Evolutionary conservation across 768 basidiomycete species (phyloP).

Genomic region (Boletus subcaerulescens): DNA sequence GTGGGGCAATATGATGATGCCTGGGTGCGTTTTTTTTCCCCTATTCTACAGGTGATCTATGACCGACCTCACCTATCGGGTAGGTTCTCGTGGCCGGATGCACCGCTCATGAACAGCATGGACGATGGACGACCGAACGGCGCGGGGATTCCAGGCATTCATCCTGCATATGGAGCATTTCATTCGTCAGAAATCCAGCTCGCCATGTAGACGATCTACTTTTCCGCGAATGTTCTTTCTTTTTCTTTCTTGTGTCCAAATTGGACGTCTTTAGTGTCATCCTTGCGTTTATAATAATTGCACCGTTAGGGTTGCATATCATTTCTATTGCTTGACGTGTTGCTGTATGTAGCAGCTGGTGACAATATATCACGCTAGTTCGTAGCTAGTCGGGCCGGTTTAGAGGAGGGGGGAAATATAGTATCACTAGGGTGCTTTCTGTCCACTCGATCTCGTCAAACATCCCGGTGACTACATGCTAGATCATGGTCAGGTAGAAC

Average conservation of each 20-base stretch:
- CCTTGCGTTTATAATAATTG: neutral
- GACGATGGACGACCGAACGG: conserved; percentile 11
- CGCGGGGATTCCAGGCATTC: conserved; percentile 16
- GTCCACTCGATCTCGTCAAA: too few relatives aligned
- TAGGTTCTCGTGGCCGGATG: conserved; percentile 35
- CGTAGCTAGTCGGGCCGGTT: too few relatives aligned
- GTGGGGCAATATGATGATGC: conserved; percentile 86
- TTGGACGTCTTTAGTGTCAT: neutral
- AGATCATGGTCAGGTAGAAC: neutral
- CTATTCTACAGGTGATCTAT: too few relatives aligned
- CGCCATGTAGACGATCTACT: conserved; percentile 15
- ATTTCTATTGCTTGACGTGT: neutral
- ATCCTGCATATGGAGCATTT: conserved; percentile 19
- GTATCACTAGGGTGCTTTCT: too few relatives aligned
- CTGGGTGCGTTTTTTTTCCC: conserved; percentile 41
- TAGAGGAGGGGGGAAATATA: too few relatives aligned
- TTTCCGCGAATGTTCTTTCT: too few relatives aligned
- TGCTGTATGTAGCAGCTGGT: neutral
- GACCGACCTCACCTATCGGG: neutral
- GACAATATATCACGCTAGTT: too few relatives aligned
- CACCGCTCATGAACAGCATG: conserved; percentile 22
- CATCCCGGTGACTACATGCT: too few relatives aligned
- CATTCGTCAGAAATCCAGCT: conserved; percentile 22
- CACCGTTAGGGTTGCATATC: neutral
- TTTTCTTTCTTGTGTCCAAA: too few relatives aligned